These are phyloP conservation scores for Linum lewisii DNA, from an alignment of 345 rosid genomes.

Conservation along the genomic window DNA sequence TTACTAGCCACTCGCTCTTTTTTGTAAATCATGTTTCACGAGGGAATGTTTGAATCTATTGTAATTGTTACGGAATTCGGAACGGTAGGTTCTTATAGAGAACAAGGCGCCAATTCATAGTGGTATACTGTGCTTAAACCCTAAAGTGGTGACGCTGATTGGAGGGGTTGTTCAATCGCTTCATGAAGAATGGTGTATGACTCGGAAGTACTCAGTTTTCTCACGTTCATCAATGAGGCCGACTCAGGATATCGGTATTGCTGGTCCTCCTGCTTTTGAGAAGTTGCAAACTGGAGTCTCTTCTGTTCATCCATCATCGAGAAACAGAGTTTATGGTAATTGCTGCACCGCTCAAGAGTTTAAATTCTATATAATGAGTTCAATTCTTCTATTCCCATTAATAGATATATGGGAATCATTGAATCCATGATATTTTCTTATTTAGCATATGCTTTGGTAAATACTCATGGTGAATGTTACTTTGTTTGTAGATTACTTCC, in stretches of 20 bases:
- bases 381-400: not conserved
- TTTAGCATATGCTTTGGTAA: no score
- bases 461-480: not conserved
- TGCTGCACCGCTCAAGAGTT: not conserved
- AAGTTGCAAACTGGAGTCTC: slow-evolving; percentile 52
- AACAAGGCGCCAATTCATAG: slow-evolving; percentile 50
- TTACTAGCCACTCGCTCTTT: not conserved
- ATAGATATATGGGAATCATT: no score
- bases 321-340: slow-evolving; percentile 16
- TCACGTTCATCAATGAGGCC: slow-evolving; percentile 45
- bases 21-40: not conserved
- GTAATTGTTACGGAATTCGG: slow-evolving; percentile 5
- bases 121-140: slow-evolving; percentile 63
- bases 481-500: not conserved
- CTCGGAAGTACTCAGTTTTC: slow-evolving; percentile 47
- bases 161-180: slow-evolving; percentile 83
- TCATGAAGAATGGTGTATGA: slow-evolving; percentile 87
- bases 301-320: slow-evolving; percentile 23
- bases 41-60: not conserved
- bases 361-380: not conserved
- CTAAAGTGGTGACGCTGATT: slow-evolving; percentile 46
- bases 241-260: slow-evolving; percentile 36
- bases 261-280: slow-evolving; percentile 81
- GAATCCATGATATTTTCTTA: no score
- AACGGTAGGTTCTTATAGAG: slow-evolving; percentile 66